Percentiles rank a stretch among this genome's conserved stretches.
Evolutionary conservation across 495 filamentous ascomycete species (phyloP).

Genomic region (Aspergillus saccharolyticus): DNA sequence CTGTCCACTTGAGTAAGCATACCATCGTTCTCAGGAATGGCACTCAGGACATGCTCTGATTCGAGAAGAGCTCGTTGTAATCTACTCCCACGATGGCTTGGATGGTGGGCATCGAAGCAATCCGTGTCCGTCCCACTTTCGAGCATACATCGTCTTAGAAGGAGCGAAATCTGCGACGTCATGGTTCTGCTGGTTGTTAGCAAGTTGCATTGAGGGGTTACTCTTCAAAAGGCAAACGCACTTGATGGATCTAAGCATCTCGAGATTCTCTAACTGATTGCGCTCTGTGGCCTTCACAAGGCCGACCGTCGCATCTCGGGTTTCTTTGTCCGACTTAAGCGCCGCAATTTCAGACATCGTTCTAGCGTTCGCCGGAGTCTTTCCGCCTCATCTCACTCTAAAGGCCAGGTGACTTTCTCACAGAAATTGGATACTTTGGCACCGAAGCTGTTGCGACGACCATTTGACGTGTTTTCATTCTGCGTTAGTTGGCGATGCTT

Average conservation of each 20-base stretch:
- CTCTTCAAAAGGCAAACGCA: neutral
- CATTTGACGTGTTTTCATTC: neutral
- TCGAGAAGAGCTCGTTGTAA: conserved; percentile 4
- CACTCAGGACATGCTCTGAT: neutral
- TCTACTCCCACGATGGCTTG: neutral
- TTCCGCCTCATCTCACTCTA: conserved; percentile 12
- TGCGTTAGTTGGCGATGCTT: conserved; percentile 3
- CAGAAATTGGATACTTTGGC: neutral
- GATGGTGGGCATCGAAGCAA: conserved; percentile 7
- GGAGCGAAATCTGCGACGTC: conserved; percentile 12
- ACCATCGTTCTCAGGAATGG: conserved; percentile 8
- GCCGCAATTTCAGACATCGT: conserved; percentile 8
- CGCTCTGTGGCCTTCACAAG: conserved; percentile 4
- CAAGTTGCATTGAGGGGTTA: neutral
- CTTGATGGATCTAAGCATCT: conserved; percentile 11
- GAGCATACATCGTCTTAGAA: conserved; percentile 10
- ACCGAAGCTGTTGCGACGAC: conserved; percentile 1
- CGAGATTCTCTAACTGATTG: conserved; percentile 3
- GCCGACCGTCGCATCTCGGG: conserved; percentile 1
- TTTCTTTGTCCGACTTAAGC: conserved; percentile 9
- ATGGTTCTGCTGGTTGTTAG: conserved; percentile 8
- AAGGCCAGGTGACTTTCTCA: conserved; percentile 9
- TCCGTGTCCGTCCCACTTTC: neutral
- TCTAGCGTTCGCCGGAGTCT: conserved; percentile 6
- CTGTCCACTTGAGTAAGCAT: neutral